phyloP scores from a whole-genome alignment of 768 basidiomycete species.

The Mycena sanguinolenta region DNA sequence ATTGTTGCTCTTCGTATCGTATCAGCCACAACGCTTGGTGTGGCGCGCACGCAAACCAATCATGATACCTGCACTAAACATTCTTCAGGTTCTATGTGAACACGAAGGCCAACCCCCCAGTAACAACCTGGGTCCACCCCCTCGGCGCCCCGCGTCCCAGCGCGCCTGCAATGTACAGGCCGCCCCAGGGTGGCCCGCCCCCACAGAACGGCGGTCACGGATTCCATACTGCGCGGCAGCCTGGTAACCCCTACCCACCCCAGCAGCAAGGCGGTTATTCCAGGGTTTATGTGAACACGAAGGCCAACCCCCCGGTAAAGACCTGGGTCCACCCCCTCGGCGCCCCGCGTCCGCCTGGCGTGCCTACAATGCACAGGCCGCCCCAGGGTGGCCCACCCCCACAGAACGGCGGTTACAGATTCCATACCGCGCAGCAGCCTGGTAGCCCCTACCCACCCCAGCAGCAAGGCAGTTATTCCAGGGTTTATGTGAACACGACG shows the following conservation, averaged over 20 bases:
- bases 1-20: constrained; percentile 35
- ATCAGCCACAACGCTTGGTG: constrained; percentile 82
- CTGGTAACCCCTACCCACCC: constrained; percentile 23
- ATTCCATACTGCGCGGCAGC: constrained; percentile 21
- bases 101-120: constrained; percentile 46
- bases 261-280: constrained; percentile 38
- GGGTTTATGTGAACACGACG: constrained; percentile 84
- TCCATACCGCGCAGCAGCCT: constrained; percentile 1
- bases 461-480: constrained; percentile 48
- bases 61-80: too few species aligned
- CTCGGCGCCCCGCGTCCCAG: constrained; percentile 61
- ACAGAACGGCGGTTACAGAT: constrained; percentile 43
- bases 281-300: constrained; percentile 86
- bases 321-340: constrained; percentile 82
- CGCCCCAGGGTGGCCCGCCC: constrained; percentile 63
- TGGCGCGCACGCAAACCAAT: background rate
- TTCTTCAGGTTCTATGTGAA: too few species aligned
- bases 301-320: constrained; percentile 70
- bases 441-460: constrained; percentile 23
- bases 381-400: constrained; percentile 63
- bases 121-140: constrained; percentile 80
- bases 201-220: constrained; percentile 45
- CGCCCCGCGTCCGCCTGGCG: constrained; percentile 52
- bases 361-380: constrained; percentile 53
- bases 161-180: constrained; percentile 52